Percentiles rank a stretch among this genome's conserved stretches.
These are phyloP conservation scores for Crithidia expoeki DNA, from an alignment of 208 protist species.

Conservation along the genomic window DNA sequence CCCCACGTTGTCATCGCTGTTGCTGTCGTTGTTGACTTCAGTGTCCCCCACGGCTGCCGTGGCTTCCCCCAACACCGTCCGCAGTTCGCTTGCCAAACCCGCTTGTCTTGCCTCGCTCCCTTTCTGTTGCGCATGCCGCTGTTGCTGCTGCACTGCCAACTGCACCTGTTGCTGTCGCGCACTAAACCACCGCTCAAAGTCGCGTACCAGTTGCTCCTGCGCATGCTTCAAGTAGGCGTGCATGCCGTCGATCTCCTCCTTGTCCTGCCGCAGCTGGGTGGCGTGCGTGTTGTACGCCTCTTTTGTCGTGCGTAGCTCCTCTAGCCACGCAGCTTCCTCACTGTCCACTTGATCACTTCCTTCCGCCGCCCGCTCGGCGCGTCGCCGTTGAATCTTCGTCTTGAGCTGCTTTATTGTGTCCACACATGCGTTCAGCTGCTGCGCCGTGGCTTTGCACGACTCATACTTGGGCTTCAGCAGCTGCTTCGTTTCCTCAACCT, in stretches of 20 bases:
- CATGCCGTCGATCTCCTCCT: conserved; percentile 88
- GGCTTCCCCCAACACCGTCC: neutral
- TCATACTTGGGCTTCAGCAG: conserved; percentile 73
- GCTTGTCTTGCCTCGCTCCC: neutral
- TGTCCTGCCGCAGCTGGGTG: conserved; percentile 54
- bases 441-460: conserved; percentile 66
- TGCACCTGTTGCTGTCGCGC: conserved; percentile 72
- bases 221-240: conserved; percentile 85
- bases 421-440: conserved; percentile 64
- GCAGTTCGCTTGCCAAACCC: conserved; percentile 10
- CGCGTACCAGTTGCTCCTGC: conserved; percentile 78
- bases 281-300: conserved; percentile 62
- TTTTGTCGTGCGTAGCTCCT: conserved; percentile 38
- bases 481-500: conserved; percentile 76
- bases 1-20: too few species aligned
- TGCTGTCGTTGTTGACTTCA: neutral
- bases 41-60: neutral
- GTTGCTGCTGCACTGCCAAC: conserved; percentile 40
- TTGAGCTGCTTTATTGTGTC: conserved; percentile 82
- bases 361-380: conserved; percentile 80
- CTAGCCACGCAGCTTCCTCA: conserved; percentile 46
- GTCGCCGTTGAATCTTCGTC: conserved; percentile 66
- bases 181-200: conserved; percentile 89
- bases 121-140: conserved; percentile 16
- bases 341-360: conserved; percentile 62